Evolutionary conservation across 768 basidiomycete species (phyloP), one percentile per base, ranked within the genome.

Genomic region (Lanmaoa rubissima): DNA sequence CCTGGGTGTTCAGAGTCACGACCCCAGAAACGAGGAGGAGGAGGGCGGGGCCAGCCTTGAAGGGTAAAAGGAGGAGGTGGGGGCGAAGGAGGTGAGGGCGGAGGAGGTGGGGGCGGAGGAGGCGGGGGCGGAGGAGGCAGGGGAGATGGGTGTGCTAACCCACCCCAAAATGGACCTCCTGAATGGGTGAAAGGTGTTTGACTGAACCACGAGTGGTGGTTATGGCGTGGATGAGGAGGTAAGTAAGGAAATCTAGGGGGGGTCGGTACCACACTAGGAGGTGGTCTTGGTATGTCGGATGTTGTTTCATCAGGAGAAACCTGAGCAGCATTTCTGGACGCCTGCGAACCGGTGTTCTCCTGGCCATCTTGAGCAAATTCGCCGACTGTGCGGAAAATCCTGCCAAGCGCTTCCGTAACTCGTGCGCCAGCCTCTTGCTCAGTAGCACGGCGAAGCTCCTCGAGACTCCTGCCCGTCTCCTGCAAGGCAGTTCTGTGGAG

Each of bases 341-440:
- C 32, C 12, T 50, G 61, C 11, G 51, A 50, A 36, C 41, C 44
- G 4, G 31, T n/a, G 41, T 59, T 19, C 61, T 39, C 54, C 35
- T 57, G 55, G 10, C 40, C 61, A 58, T 54, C 68, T 24, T 65
- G 64, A 34, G 61, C 61, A 47, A 75, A 66, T 45, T 67, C 71
- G 26, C 74, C 79, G n/a, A 90, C 73, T 24, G 80, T 70, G 41
- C 79, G 80, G 56, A 89, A 75, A 34, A 92, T 71, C 45, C 76
- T 76, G 7, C 79, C 82, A 32, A 92, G 70, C 9, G 85, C 82
- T 31, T 87, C 83, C 4, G 85, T 79, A 16, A 90, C 81, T 49
- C 82, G 76, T 42, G 76, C 75, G 14, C 83, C 81, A 1, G 90
- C 88, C 61, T 87, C 85, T 62, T 82, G 82, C 64, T 92, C 88